These are phyloP conservation scores for Porphyrellus cyaneotinctus DNA, from an alignment of 768 basidiomycete genomes.

Conservation along the genomic window DNA sequence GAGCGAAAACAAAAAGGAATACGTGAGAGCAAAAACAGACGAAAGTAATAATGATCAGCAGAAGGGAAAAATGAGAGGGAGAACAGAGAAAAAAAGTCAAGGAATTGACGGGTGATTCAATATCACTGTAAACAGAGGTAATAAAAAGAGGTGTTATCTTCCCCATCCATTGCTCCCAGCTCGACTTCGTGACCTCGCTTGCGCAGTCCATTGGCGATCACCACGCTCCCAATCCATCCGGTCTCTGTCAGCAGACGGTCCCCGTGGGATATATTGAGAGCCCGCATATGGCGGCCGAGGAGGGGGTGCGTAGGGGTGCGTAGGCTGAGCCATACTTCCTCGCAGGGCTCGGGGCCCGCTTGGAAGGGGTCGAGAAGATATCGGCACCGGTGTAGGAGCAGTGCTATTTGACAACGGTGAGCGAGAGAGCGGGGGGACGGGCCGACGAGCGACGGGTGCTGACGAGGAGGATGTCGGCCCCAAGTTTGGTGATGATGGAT, in stretches of 20 bases:
- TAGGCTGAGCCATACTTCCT: constrained; percentile 23
- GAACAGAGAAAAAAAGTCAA: not conserved
- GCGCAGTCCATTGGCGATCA: constrained; percentile 33
- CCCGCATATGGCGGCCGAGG: constrained; percentile 22
- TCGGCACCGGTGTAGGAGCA: constrained; percentile 18
- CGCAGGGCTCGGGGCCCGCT: constrained; percentile 40
- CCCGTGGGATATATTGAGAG: constrained; percentile 42
- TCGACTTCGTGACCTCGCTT: constrained; percentile 29
- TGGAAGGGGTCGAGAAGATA: constrained; percentile 33
- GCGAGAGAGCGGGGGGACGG: constrained; percentile 30
- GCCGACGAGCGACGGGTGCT: constrained; percentile 26
- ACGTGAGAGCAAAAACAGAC: not conserved
- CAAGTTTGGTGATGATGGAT: constrained; percentile 23
- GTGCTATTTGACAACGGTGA: constrained; percentile 25
- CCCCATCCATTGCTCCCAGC: constrained; percentile 37
- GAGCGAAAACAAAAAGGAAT: constrained; percentile 4
- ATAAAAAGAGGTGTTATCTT: constrained; percentile 18
- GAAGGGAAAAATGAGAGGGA: not conserved
- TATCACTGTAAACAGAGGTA: constrained; percentile 12
- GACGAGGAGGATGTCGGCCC: constrained; percentile 23
- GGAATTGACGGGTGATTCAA: constrained; percentile 1
- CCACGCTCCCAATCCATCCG: constrained; percentile 43
- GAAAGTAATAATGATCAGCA: constrained; percentile 35
- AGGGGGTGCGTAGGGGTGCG: constrained; percentile 16
- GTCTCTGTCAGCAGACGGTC: constrained; percentile 52